phyloP scores from a whole-genome alignment of 2,329 filamentous ascomycete species.

The Nigrograna mackinnonii region DNA sequence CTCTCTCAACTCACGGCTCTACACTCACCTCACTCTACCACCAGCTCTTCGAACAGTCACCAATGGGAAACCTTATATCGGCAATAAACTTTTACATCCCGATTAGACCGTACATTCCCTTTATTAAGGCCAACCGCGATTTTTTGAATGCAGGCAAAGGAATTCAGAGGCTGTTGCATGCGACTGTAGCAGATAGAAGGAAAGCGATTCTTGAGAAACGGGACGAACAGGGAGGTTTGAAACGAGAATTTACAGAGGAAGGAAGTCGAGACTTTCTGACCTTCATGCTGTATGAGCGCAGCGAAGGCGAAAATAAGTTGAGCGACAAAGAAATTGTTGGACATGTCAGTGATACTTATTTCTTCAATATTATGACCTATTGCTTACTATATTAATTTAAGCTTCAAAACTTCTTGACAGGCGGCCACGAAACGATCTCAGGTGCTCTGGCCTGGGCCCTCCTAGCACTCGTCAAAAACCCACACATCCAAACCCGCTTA shows the following conservation, averaged over 20 bases:
- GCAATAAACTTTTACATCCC: conserved; percentile 24
- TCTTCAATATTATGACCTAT: too few relatives aligned
- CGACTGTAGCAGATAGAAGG: conserved; percentile 22
- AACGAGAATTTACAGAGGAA: conserved; percentile 2
- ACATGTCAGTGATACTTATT: conserved; percentile 23
- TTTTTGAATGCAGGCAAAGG: conserved; percentile 40
- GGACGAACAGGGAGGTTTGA: conserved; percentile 19
- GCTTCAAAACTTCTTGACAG: conserved; percentile 16
- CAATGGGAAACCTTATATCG: conserved; percentile 15
- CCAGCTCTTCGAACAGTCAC: conserved; percentile 19
- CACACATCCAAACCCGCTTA: conserved; percentile 42
- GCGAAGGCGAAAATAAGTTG: conserved; percentile 38
- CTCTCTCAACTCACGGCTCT: conserved; percentile 8
- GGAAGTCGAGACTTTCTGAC: conserved; percentile 19
- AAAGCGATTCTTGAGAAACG: conserved; percentile 29
- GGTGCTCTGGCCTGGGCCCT: conserved; percentile 46
- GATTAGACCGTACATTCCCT: too few relatives aligned
- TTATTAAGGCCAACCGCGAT: conserved; percentile 37
- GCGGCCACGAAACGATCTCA: conserved; percentile 15
- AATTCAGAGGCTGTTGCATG: conserved; percentile 18
- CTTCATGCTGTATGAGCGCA: conserved; percentile 39
- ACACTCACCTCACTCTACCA: conserved; percentile 21
- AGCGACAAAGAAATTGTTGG: conserved; percentile 45
- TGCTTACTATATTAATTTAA: conserved; percentile 1
- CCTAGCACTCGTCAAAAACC: conserved; percentile 43